These are phyloP conservation scores for Aureobasidium pullulans DNA, from an alignment of 2,329 filamentous ascomycete species.

Conservation along the genomic window DNA sequence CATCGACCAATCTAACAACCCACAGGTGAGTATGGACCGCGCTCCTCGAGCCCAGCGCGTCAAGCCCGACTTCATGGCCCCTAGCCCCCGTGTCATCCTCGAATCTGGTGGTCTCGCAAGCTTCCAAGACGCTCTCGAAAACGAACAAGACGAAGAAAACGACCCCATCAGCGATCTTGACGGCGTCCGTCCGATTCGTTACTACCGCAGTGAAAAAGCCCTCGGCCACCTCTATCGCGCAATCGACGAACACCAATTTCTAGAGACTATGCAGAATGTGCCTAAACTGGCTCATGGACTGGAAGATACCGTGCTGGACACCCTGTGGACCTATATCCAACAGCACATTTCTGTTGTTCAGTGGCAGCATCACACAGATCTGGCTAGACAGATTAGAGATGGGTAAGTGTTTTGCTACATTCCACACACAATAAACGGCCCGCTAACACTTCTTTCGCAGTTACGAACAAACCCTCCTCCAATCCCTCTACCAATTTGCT, in stretches of 20 bases:
- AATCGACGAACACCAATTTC: conserved; percentile 65
- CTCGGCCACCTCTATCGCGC: conserved; percentile 64
- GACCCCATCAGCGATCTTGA: conserved; percentile 21
- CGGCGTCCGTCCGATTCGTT: conserved; percentile 37
- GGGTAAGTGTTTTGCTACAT: conserved; percentile 32
- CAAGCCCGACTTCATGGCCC: conserved; percentile 49
- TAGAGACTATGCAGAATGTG: conserved; percentile 36
- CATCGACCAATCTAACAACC: conserved; percentile 17
- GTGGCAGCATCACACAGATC: conserved; percentile 32
- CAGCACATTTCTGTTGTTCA: conserved; percentile 26
- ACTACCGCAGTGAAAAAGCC: conserved; percentile 61
- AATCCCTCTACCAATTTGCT: conserved; percentile 41
- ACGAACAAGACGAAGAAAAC: conserved; percentile 30
- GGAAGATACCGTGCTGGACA: conserved; percentile 20
- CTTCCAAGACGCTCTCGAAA: conserved; percentile 31
- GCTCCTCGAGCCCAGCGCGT: conserved; percentile 35
- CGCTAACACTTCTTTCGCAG: conserved; percentile 21
- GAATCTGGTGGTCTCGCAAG: conserved; percentile 26
- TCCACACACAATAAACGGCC: background rate
- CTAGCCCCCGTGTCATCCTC: conserved; percentile 37
- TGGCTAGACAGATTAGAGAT: conserved; percentile 36
- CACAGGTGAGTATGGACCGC: conserved; percentile 37
- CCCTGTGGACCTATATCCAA: conserved; percentile 35
- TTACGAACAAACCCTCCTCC: conserved; percentile 46
- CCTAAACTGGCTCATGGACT: conserved; percentile 10